A percentile compares a stretch with the other conserved stretches of the same genome.
Evolutionary conservation across 148 eudicot species (phyloP).

Genomic region (Rheum nobile): DNA sequence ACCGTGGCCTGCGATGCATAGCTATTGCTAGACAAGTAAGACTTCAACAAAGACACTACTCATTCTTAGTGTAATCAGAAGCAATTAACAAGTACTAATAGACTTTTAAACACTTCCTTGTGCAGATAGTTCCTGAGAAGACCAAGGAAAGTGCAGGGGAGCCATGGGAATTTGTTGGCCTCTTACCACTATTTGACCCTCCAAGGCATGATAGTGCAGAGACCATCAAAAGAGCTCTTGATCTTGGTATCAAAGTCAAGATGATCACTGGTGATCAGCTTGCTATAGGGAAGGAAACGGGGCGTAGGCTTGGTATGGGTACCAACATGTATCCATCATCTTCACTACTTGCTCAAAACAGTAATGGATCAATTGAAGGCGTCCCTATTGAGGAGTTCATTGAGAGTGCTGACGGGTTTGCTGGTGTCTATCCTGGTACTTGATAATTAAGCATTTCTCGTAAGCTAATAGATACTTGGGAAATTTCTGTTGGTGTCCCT

Average conservation of each 20-base stretch:
- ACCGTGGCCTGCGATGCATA: conserved; percentile 89
- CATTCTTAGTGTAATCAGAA: not conserved
- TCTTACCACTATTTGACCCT: conserved; percentile 88
- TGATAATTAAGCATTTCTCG: not conserved
- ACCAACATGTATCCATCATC: conserved; percentile 97
- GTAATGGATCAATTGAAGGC: conserved; percentile 47
- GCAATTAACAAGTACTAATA: not conserved
- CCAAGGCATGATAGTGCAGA: conserved; percentile 98
- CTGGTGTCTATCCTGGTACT: conserved; percentile 92
- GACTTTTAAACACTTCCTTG: not conserved
- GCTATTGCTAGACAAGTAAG: conserved; percentile 68
- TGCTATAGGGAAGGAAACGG: conserved; percentile 92
- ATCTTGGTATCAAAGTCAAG: conserved; percentile 91
- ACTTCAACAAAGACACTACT: not conserved
- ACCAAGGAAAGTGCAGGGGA: conserved; percentile 61
- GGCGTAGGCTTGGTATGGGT: conserved; percentile 96
- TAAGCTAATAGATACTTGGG: too few relatives aligned
- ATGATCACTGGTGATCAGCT: conserved; percentile 99
- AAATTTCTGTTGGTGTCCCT: too few relatives aligned
- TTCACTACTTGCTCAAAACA: conserved; percentile 60
- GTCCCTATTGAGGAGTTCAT: conserved; percentile 77
- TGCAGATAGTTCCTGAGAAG: conserved; percentile 62
- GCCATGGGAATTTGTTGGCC: conserved; percentile 88
- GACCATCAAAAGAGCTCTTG: conserved; percentile 80
- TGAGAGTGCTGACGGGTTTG: conserved; percentile 92